phyloP scores from a whole-genome alignment of 345 rosid species.

The Citrus trifoliata region DNA sequence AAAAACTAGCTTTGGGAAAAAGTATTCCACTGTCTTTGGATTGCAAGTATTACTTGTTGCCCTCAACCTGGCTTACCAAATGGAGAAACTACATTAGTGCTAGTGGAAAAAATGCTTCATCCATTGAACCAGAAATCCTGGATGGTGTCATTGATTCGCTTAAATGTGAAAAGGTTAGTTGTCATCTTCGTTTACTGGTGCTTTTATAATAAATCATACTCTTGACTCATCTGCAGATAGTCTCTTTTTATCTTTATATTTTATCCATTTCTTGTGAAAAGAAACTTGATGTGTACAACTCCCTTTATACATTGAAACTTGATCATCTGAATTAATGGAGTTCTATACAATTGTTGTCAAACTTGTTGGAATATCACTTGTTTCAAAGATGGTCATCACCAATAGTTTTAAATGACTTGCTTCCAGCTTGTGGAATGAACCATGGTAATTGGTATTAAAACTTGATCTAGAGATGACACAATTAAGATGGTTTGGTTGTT shows the following conservation, averaged over 20 bases:
- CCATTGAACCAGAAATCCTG: conserved; percentile 66
- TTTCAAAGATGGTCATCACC: background rate
- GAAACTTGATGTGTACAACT: conserved; percentile 3
- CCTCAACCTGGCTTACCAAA: conserved; percentile 73
- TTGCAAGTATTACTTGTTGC: conserved; percentile 69
- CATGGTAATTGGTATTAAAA: background rate
- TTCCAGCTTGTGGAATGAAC: background rate
- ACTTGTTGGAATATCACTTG: background rate
- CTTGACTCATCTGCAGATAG: background rate
- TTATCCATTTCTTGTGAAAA: background rate
- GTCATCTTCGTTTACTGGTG: conserved; percentile 10
- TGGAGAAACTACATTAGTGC: conserved; percentile 83
- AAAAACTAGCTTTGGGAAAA: conserved; percentile 75
- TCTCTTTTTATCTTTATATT: background rate
- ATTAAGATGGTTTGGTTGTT: background rate
- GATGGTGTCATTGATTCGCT: conserved; percentile 52
- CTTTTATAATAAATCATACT: conserved; percentile 15
- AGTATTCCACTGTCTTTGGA: conserved; percentile 48
- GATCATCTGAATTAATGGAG: background rate
- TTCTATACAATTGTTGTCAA: background rate
- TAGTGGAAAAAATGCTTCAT: conserved; percentile 62
- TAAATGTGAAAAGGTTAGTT: conserved; percentile 77
- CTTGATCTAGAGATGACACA: background rate
- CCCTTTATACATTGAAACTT: background rate
- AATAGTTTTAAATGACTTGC: background rate